Percentiles rank a stretch among this genome's conserved stretches.
phyloP scores from a whole-genome alignment of 2,329 filamentous ascomycete species.

The Cytospora schulzeri region DNA sequence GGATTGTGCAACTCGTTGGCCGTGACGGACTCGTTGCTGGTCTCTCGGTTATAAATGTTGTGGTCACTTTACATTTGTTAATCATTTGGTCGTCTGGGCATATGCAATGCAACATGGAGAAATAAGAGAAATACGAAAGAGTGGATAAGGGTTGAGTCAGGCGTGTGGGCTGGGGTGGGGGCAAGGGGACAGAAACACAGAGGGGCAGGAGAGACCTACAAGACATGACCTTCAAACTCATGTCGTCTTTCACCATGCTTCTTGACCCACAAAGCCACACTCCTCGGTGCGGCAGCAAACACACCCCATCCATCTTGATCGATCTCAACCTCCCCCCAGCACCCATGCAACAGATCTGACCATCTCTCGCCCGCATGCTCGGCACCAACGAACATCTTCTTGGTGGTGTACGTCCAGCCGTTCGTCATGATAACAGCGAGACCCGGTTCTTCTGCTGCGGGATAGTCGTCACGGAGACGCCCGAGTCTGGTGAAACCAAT shows the following conservation, averaged over 20 bases:
- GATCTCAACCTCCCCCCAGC: conserved; percentile 57
- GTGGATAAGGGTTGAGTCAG: conserved; percentile 11
- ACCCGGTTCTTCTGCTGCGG: conserved; percentile 51
- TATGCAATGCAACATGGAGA: not conserved
- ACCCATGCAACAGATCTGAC: conserved; percentile 63
- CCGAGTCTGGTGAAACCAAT: conserved; percentile 60
- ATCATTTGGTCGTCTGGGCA: not conserved
- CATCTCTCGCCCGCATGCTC: conserved; percentile 61
- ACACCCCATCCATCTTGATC: conserved; percentile 59
- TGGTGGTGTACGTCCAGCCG: conserved; percentile 49
- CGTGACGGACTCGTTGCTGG: conserved; percentile 12
- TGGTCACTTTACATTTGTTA: conserved; percentile 5
- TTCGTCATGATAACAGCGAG: conserved; percentile 62
- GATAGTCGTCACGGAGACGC: conserved; percentile 40
- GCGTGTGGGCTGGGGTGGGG: too few species aligned
- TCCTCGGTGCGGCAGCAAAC: conserved; percentile 57
- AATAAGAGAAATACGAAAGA: not conserved
- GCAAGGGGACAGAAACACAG: not conserved
- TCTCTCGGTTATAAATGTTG: conserved; percentile 17
- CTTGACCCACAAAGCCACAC: conserved; percentile 65
- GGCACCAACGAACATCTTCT: conserved; percentile 62
- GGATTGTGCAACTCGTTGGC: conserved; percentile 16
- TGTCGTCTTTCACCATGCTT: conserved; percentile 21
- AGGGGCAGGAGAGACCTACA: conserved; percentile 12
- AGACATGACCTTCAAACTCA: conserved; percentile 13